phyloP scores from a whole-genome alignment of 441 rosid species.

The Arabidopsis hybrid region DNA sequence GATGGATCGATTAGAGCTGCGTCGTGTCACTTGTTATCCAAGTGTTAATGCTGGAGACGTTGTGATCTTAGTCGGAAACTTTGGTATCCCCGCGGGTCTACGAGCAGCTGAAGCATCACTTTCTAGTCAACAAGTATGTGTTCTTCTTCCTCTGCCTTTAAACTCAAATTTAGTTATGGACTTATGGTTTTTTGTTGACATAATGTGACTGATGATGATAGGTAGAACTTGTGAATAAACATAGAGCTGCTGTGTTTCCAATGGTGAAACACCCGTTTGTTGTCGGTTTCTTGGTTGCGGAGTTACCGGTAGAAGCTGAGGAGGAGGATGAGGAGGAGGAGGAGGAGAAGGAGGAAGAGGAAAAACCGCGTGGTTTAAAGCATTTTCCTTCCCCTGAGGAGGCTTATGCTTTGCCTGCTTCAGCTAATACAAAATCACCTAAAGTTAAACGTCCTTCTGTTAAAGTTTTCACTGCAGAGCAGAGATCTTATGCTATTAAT shows the following conservation, averaged over 20 bases:
- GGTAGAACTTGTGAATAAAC: conserved; percentile 69
- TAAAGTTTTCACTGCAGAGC: conserved; percentile 60
- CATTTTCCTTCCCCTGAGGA: conserved; percentile 58
- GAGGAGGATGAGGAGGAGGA: conserved; percentile 35
- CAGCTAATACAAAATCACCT: conserved; percentile 42
- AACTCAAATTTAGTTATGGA: too few relatives aligned
- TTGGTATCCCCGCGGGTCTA: conserved; percentile 73
- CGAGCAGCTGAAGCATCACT: conserved; percentile 87
- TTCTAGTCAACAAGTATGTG: conserved; percentile 70
- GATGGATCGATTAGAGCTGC: conserved; percentile 89
- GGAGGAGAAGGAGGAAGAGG: conserved; percentile 30
- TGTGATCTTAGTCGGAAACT: conserved; percentile 75
- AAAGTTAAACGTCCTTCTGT: conserved; percentile 50
- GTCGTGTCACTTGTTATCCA: conserved; percentile 69
- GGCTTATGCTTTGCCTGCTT: conserved; percentile 57
- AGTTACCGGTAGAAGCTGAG: conserved; percentile 55
- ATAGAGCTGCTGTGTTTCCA: conserved; percentile 82
- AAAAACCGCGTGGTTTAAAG: conserved; percentile 37
- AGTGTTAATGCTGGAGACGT: conserved; percentile 56
- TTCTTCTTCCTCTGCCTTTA: not conserved
- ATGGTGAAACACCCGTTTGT: conserved; percentile 94
- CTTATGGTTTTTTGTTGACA: not conserved
- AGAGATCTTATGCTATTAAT: conserved; percentile 75
- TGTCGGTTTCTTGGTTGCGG: conserved; percentile 92
- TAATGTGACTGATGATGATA: conserved; percentile 42